Evolutionary conservation across 805 yeast genomes (phyloP), one percentile per base, ranked within the genome.

Genomic region (Yamadazyma akitaensis): DNA sequence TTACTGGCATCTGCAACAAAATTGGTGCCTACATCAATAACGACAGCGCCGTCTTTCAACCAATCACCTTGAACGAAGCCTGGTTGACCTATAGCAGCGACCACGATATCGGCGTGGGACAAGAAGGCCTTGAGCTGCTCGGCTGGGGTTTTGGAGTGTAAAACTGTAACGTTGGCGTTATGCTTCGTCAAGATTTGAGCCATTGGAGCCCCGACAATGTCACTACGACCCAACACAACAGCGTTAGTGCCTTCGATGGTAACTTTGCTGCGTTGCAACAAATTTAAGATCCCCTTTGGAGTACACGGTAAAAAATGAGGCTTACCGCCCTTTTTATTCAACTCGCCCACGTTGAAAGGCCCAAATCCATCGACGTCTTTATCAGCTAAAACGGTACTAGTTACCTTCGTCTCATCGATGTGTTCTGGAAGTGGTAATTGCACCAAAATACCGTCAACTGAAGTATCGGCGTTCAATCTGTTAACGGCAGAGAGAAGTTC

Each of bases 291-390:
- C 24, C 95, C 96, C 64, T 84, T 77, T 43, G 96, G 96, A 17
- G 96, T 87, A 63, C 95, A 87, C 34, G 96, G 95, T 58, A 84
- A 70, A 64, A 82, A 87, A 47, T 64, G 63, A 33, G 95, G 94
- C 18, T 72, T 59, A 36, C 92, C 94, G 50, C 82, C 84, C 61
- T 77, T 82, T 61, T 86, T 86, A 53, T 85, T 75, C 54, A 87
- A 72, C 60, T 85, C 91, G 47, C 94, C 94, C 35, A 84, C 82
- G 62, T 87, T 87, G 68, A 64, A 79, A 47, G 88, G 83, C 45
- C 87, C 88, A 58, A 87, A 85, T 1, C 96, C 96, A 63, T 87
- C 96, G 33, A 87, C 92, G 58, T 87, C 96, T 61, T 87, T 87
- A 43, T 73, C 73, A 33, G 81, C 78, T 28, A 72, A 63, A 18